phyloP scores from a whole-genome alignment of 75 land plant species.

The Selaginella moellendorffii region DNA sequence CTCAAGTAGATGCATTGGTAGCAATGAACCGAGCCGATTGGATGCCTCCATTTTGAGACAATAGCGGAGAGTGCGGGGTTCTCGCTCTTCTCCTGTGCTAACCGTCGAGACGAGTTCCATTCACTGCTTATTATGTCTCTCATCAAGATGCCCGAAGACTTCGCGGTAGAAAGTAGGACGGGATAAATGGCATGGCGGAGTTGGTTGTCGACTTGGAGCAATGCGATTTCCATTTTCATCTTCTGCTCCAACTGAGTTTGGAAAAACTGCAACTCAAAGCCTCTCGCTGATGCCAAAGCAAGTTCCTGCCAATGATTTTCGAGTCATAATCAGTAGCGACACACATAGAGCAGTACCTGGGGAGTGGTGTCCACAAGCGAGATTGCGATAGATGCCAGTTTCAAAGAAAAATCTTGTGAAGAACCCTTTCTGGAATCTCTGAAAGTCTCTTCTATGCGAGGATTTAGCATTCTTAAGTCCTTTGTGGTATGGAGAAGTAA shows the following conservation, averaged over 20 bases:
- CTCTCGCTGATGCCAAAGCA: conserved; percentile 56
- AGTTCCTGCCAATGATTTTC: conserved; percentile 43
- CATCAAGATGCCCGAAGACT: not conserved
- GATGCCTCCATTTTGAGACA: conserved; percentile 60
- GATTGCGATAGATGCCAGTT: conserved; percentile 46
- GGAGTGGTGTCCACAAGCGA: too few species aligned
- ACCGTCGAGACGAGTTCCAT: conserved; percentile 6
- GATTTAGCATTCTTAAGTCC: too few species aligned
- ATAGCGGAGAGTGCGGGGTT: conserved; percentile 38
- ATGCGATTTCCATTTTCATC: conserved; percentile 35
- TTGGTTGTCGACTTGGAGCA: conserved; percentile 84
- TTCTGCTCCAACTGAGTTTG: conserved; percentile 61
- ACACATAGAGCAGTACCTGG: conserved; percentile 36
- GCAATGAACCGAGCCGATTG: conserved; percentile 46
- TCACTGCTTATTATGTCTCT: conserved; percentile 1
- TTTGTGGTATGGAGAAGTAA: conserved; percentile 36
- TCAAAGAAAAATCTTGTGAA: conserved; percentile 35
- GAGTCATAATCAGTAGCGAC: conserved; percentile 3
- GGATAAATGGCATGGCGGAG: conserved; percentile 58
- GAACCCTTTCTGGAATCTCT: too few species aligned
- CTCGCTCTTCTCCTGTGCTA: conserved; percentile 12
- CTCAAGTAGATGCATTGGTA: conserved; percentile 49
- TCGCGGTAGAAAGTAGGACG: conserved; percentile 50
- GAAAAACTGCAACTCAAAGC: conserved; percentile 31
- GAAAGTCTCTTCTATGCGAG: too few species aligned